These are phyloP conservation scores for Carpinus fangiana DNA, from an alignment of 306 rosid genomes.

Conservation along the genomic window DNA sequence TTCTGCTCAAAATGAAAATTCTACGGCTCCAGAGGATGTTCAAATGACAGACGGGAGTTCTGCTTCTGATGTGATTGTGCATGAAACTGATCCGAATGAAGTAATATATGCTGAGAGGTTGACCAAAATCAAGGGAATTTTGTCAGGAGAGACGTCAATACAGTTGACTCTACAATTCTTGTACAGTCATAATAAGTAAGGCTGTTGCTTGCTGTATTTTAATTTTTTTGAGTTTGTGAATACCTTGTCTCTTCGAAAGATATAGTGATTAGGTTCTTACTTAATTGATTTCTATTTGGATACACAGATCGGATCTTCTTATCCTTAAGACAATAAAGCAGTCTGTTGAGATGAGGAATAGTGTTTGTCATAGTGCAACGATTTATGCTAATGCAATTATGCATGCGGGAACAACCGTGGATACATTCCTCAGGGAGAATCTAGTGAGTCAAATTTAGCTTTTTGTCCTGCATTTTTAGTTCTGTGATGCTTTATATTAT, in stretches of 20 bases:
- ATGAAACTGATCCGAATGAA: conserved; percentile 70
- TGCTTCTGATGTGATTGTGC: conserved; percentile 38
- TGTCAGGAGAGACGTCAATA: conserved; percentile 93
- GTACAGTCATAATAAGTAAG: conserved; percentile 97
- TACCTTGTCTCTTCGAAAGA: conserved; percentile 4
- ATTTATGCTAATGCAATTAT: conserved; percentile 93
- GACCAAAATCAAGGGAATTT: conserved; percentile 81
- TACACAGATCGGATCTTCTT: conserved; percentile 91
- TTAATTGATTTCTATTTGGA: conserved; percentile 32
- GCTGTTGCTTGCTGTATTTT: conserved; percentile 18
- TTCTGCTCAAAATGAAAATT: conserved; percentile 57
- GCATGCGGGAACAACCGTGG: conserved; percentile 99
- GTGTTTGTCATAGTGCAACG: conserved; percentile 96
- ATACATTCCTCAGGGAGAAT: conserved; percentile 94
- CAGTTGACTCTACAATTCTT: conserved; percentile 89
- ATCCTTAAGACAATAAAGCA: conserved; percentile 95
- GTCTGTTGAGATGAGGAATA: conserved; percentile 98
- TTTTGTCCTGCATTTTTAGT: neutral
- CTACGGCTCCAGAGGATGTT: conserved; percentile 61
- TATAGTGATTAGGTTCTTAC: conserved; percentile 22
- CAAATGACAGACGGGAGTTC: conserved; percentile 75
- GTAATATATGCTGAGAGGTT: conserved; percentile 76
- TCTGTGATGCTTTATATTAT: conserved; percentile 7
- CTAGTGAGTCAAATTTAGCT: conserved; percentile 50
- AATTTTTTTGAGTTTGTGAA: conserved; percentile 22